Evolutionary conservation across 2,329 filamentous ascomycete species (phyloP), one percentile per base, ranked within the genome.

Genomic region (Fusarium sp.): DNA sequence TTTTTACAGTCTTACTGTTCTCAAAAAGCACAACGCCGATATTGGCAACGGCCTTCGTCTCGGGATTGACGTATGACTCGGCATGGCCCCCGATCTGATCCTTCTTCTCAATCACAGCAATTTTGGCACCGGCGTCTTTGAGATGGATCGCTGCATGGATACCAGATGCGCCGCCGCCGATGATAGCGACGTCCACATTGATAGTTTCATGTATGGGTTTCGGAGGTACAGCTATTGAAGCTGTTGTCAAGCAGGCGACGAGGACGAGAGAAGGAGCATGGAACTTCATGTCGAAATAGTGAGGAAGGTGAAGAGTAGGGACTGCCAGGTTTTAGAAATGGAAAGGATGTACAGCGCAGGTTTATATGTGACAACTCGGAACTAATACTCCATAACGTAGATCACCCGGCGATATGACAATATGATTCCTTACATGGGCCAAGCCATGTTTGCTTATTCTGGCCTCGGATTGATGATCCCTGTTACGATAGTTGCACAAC

Each of bases 41-140:
- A 20, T 73, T 73, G 29, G 66, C 45, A 3, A 32, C 53, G 2
- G 51, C 29, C 7, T 56, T 60, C 1, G 71, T 72, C 5, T 24
- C 8, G 2, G 62, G 56, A 15, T 72, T 62, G 53, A 58, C 13
- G 1, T 74, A 74, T 34, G 71, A 74, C 49, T 73, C 69, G 4
- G 71, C 71, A 27, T 73, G 71, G 0, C 71, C 71, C 6, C 71
- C 71, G 3, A 73, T 74, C 24, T 70, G 69, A 6, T 45, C 9
- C n/a, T 71, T 57, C 20, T 65, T 65, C 44, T 71, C 67, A 8
- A 70, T 70, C 9, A 70, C 64, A 24, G 47, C 68, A 7, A 70
- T 38, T 2, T 25, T 69, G 11, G 60, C 65, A 2, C 68, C 68
- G 1, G 56, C 58, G 2, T 70, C 63, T 6, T 62, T 55, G 6